Base-by-base conservation (phyloP, 2,329 filamentous ascomycete species). In the Pseudogymnoascus sp. region DNA sequence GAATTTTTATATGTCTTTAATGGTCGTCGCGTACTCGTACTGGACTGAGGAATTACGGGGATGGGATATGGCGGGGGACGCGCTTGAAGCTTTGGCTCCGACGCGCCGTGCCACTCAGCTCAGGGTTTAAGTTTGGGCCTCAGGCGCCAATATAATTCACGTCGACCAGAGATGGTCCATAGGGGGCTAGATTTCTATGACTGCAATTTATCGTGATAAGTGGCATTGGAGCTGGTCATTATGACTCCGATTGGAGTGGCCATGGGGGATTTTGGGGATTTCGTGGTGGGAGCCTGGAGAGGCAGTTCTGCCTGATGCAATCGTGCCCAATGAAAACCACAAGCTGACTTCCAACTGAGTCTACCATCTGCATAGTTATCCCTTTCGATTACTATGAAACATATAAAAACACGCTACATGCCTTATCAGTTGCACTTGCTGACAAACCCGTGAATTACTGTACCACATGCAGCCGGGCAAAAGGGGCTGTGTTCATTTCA, bases 51-150 rank as follows among this genome's bases (percentile, higher is more conserved):
- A 55, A 55, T 55, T 55, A 55, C 28, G 49, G 28, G 49, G 28
- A 52, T 52, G 25, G 28, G 8, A 18, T 52, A 52, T 55, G 49
- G 49, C 49, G 28, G 28, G 49, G 49, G 28, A 55, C 49, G 28
- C 49, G 49, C 49, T 55, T 55, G 49, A 16, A 55, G 49, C 49
- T 55, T 52, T 55, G 49, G 49, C 9, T 55, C 49, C n/a, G 49
- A 55, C 49, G 49, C 49, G 49, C 49, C 49, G 25, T 16, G 49
- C 49, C 49, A 55, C 28, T 55, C n/a, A 18, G 49, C 25, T 14
- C n/a, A 55, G n/a, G 28, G 49, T 33, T 33, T 2, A 55, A 14
- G 49, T 55, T 55, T 33, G 8, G 16, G 49, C 49, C 49, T 55
- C 49, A 55, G 49, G 49, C 49, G 25, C 49, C 25, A 33, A 33